Evolutionary conservation across 441 rosid species (phyloP).

Genomic region (Populus hybrid): DNA sequence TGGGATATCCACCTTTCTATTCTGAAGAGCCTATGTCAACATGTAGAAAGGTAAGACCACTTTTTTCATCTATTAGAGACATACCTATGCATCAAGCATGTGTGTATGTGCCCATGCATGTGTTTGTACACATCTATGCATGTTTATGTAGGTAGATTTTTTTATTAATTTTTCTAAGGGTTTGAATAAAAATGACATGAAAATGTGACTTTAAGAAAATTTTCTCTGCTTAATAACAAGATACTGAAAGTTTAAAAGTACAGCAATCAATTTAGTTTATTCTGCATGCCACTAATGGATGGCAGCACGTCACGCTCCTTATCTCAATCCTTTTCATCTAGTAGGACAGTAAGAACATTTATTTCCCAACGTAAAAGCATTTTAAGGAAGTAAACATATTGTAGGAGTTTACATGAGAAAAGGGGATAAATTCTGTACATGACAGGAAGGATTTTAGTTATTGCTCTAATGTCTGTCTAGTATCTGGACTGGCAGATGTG

Average conservation of each 20-base stretch:
- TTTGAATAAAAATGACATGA: background rate
- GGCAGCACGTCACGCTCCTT: background rate
- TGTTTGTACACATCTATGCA: background rate
- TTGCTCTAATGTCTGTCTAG: background rate
- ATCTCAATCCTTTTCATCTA: background rate
- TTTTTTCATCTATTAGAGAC: background rate
- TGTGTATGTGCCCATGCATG: background rate
- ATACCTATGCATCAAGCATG: background rate
- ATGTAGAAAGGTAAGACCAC: conserved; percentile 63
- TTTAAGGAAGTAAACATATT: background rate
- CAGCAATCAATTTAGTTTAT: background rate
- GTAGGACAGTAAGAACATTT: background rate
- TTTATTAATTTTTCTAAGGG: background rate
- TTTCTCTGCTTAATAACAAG: background rate
- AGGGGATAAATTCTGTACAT: background rate
- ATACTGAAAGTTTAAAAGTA: background rate
- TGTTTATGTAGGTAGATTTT: background rate
- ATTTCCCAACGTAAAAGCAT: background rate
- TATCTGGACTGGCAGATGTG: background rate
- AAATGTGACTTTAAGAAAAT: background rate
- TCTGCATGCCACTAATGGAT: background rate
- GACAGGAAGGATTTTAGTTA: background rate
- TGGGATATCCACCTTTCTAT: conserved; percentile 87
- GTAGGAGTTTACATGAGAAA: background rate
- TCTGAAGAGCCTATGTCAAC: conserved; percentile 91